These are phyloP conservation scores for Linnemannia exigua DNA, from an alignment of 192 early-diverging fungal species.

Conservation along the genomic window DNA sequence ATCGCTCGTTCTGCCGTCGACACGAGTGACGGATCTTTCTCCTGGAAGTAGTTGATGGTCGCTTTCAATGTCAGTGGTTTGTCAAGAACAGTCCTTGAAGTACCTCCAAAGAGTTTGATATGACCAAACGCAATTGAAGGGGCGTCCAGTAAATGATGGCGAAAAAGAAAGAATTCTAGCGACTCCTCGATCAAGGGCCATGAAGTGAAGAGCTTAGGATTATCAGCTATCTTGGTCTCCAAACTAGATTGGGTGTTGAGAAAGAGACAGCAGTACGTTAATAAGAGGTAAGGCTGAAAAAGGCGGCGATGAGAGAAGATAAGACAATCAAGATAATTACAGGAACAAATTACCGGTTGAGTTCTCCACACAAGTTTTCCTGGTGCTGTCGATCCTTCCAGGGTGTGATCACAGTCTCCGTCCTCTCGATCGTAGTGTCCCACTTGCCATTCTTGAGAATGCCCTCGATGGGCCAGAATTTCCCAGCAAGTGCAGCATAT, in stretches of 20 bases:
- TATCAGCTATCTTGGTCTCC: slow-evolving; percentile 3
- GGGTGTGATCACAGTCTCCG: too few relatives aligned
- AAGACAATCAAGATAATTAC: too few relatives aligned
- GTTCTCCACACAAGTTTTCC: slow-evolving; percentile 1
- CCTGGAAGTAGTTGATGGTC: slow-evolving; percentile 14
- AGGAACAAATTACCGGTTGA: slow-evolving; percentile 1
- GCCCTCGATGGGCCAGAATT: too few relatives aligned
- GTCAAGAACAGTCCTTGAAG: not conserved
- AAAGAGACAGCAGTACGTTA: not conserved
- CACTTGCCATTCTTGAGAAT: not conserved
- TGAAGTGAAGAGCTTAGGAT: slow-evolving; percentile 12
- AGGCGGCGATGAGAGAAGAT: too few relatives aligned
- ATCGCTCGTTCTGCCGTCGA: slow-evolving; percentile 11
- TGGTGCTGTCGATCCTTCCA: too few relatives aligned
- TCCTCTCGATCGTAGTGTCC: not conserved
- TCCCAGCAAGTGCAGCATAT: too few relatives aligned
- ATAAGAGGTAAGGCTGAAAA: not conserved
- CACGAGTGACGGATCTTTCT: slow-evolving; percentile 9
- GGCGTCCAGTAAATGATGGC: slow-evolving; percentile 9
- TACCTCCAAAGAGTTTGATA: slow-evolving; percentile 19
- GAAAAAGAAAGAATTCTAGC: slow-evolving; percentile 6
- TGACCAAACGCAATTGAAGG: slow-evolving; percentile 15
- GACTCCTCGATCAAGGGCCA: slow-evolving; percentile 7
- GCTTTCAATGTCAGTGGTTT: slow-evolving; percentile 10
- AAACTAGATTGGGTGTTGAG: not conserved